phyloP scores from a whole-genome alignment of 1,139 yeast species.

The Saccharomycopsis crataegensis region DNA sequence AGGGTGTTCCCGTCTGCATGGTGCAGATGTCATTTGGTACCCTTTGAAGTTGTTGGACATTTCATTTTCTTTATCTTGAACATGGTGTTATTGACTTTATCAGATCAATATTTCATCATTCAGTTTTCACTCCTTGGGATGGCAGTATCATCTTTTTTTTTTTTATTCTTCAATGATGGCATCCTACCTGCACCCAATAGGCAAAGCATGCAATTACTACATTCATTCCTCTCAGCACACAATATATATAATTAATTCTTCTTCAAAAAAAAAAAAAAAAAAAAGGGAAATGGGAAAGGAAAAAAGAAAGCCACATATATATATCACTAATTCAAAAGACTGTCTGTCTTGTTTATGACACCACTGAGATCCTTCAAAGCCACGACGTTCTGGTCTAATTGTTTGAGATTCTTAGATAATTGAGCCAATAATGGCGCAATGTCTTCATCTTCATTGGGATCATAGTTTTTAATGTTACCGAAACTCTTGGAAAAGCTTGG shows the following conservation, averaged over 20 bases:
- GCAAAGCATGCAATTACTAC: no score
- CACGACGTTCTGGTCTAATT: conserved; percentile 4
- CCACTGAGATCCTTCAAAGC: conserved; percentile 6
- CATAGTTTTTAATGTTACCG: conserved; percentile 1
- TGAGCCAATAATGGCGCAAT: not conserved
- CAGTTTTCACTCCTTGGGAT: no score
- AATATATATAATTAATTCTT: not conserved
- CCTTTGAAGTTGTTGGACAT: no score
- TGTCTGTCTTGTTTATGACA: not conserved
- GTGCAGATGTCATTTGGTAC: no score
- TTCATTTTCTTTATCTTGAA: no score
- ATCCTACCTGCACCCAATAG: no score
- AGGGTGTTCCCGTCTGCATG: no score
- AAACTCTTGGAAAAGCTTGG: not conserved
- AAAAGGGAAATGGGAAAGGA: not conserved
- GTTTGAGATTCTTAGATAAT: conserved; percentile 2
- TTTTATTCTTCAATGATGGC: no score
- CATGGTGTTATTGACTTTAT: no score
- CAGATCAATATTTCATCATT: no score
- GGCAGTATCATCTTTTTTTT: no score
- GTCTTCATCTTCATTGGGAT: conserved; percentile 9
- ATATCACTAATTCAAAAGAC: not conserved
- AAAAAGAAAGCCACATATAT: not conserved
- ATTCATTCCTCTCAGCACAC: no score
- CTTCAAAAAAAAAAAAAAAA: not conserved